Conservation (phyloP, 169 alveolate genomes). For the Besnoitia besnoiti region DNA sequence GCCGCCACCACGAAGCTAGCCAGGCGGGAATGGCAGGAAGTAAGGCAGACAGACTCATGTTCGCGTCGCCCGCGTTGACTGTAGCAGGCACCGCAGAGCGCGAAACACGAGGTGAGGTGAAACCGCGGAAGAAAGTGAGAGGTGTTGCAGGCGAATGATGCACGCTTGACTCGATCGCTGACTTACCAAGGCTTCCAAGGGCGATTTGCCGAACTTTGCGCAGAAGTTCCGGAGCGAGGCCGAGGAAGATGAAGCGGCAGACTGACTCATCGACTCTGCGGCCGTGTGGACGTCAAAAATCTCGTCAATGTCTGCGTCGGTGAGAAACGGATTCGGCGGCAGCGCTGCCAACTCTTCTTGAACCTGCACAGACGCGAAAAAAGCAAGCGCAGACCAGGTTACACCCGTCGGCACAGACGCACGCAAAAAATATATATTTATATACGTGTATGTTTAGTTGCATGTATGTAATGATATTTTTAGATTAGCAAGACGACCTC, state of each 20-base stretch:
- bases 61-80: no score
- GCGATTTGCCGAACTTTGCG: constrained; percentile 45
- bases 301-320: constrained; percentile 37
- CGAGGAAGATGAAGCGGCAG: neutral
- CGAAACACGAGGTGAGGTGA: no score
- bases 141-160: no score
- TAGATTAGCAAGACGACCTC: neutral
- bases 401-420: neutral
- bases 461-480: neutral
- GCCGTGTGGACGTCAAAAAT: constrained; percentile 25
- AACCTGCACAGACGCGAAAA: neutral
- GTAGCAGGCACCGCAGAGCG: no score
- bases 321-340: constrained; percentile 55
- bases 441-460: no score
- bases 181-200: constrained; percentile 48
- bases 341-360: constrained; percentile 51
- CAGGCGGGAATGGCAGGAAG: no score
- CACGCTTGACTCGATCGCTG: no score
- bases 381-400: no score
- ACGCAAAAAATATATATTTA: no score
- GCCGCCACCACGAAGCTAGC: no score
- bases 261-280: neutral
- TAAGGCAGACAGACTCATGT: no score
- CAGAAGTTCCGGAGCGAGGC: constrained; percentile 18
- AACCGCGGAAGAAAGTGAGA: no score